Evolutionary conservation across 495 filamentous ascomycete species (phyloP).

Genomic region (Oidiodendron maius): DNA sequence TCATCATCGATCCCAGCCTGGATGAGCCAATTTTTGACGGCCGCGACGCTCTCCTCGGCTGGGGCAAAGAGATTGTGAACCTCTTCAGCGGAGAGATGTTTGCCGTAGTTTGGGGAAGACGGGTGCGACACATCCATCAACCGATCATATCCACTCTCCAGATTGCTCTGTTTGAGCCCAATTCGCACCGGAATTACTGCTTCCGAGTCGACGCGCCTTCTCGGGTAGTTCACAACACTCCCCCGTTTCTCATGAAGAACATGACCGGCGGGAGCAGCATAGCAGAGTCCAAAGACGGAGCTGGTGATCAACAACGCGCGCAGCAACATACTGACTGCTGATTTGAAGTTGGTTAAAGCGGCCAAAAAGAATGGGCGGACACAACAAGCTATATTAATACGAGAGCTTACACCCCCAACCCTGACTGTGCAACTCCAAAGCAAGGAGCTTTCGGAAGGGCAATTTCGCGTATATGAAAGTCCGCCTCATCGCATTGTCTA

Average conservation of each 20-base stretch:
- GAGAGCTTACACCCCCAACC: no score
- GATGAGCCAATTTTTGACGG: conserved; percentile 17
- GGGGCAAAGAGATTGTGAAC: conserved; percentile 20
- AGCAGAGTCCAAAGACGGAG: not conserved
- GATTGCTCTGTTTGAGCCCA: conserved; percentile 14
- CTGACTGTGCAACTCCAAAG: no score
- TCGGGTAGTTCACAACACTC: no score
- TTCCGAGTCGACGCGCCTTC: not conserved
- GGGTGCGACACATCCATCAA: conserved; percentile 19
- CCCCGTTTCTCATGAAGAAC: not conserved
- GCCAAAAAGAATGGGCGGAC: no score
- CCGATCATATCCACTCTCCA: conserved; percentile 12
- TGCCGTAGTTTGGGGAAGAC: conserved; percentile 9
- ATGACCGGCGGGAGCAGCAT: not conserved
- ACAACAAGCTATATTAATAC: not conserved
- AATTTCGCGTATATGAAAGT: no score
- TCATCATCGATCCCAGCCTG: conserved; percentile 10
- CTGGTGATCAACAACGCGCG: not conserved
- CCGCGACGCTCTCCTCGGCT: conserved; percentile 13
- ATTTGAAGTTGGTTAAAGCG: not conserved
- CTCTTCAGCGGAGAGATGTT: conserved; percentile 11
- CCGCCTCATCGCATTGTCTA: no score
- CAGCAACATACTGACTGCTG: not conserved
- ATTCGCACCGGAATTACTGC: conserved; percentile 14
- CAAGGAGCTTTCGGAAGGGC: no score